phyloP scores from a whole-genome alignment of 768 basidiomycete genomes.

The Floccularia luteovirens region DNA sequence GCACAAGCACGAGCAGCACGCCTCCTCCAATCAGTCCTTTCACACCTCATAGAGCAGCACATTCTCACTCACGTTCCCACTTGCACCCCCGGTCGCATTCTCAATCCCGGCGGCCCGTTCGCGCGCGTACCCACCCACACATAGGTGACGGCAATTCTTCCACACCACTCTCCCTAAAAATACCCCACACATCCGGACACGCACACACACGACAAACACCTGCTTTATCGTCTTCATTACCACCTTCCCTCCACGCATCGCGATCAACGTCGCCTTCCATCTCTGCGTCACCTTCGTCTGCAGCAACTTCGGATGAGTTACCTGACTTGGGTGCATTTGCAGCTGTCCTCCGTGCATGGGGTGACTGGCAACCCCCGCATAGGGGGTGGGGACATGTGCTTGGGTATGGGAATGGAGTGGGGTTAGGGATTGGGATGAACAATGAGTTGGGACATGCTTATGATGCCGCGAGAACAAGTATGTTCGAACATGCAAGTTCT shows the following conservation, averaged over 20 bases:
- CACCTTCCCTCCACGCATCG: background rate
- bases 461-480: background rate
- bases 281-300: constrained; percentile 20
- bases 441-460: background rate
- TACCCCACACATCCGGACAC: background rate
- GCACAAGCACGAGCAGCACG: too few species aligned
- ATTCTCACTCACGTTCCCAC: too few species aligned
- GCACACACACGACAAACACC: background rate
- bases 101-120: background rate
- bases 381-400: background rate
- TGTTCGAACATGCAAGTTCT: too few species aligned
- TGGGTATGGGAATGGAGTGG: background rate
- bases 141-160: background rate
- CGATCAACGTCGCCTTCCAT: constrained; percentile 2
- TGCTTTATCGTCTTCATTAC: background rate
- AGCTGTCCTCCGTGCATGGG: constrained; percentile 60
- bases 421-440: background rate
- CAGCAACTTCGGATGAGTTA: constrained; percentile 52
- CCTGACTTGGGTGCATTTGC: constrained; percentile 72
- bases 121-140: background rate
- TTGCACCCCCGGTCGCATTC: background rate
- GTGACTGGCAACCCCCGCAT: background rate
- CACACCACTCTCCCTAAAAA: background rate
- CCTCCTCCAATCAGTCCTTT: too few species aligned
- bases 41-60: too few species aligned